A percentile compares a stretch with the other conserved stretches of the same genome.
These are phyloP conservation scores for Podospora appendiculata DNA, from an alignment of 495 filamentous ascomycete genomes.

Conservation along the genomic window DNA sequence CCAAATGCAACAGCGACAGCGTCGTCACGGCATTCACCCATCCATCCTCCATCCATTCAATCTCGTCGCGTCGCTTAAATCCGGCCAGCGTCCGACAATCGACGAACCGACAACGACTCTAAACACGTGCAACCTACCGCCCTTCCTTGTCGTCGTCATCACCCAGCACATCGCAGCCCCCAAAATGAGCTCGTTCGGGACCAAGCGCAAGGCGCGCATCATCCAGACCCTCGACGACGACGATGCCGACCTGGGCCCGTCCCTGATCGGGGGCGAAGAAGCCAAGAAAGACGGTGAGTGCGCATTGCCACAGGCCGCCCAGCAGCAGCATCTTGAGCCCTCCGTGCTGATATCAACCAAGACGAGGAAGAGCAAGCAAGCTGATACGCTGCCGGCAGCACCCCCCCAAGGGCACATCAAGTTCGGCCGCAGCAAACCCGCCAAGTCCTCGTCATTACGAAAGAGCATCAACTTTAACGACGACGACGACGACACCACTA, in stretches of 20 bases:
- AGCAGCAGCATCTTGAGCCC: not conserved
- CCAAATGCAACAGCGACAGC: no score
- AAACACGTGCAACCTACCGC: no score
- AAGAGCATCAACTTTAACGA: conserved; percentile 42
- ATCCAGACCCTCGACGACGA: conserved; percentile 64
- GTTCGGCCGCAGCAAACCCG: conserved; percentile 34
- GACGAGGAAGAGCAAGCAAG: conserved; percentile 21
- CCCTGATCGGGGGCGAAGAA: conserved; percentile 23
- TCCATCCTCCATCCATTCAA: no score
- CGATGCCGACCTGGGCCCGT: conserved; percentile 24
- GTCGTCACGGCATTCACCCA: no score
- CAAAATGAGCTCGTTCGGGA: conserved; percentile 56
- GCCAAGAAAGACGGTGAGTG: conserved; percentile 27
- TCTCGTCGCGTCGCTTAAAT: no score
- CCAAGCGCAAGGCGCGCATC: conserved; percentile 66
- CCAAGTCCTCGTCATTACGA: conserved; percentile 42
- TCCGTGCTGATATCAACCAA: conserved; percentile 21
- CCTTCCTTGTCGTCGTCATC: not conserved
- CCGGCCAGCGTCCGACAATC: no score
- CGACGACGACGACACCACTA: conserved; percentile 12
- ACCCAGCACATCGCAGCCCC: not conserved
- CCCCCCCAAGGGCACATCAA: conserved; percentile 32
- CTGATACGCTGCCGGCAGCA: conserved; percentile 28
- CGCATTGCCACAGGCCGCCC: not conserved
- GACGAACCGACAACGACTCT: no score